These are phyloP conservation scores for Chenopodium formosanum DNA, from an alignment of 148 eudicot species.

Conservation along the genomic window DNA sequence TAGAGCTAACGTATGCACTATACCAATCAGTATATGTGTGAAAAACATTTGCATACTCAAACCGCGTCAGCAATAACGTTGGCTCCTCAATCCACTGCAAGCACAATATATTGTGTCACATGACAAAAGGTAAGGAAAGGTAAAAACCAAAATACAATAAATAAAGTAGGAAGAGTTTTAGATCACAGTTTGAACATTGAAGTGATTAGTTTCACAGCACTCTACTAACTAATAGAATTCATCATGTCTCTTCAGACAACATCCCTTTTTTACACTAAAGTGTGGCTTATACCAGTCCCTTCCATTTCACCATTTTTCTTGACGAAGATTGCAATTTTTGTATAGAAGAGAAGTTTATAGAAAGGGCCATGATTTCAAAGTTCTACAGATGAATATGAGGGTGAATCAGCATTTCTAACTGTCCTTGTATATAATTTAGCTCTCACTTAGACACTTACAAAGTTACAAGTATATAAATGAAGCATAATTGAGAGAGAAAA, in stretches of 20 bases:
- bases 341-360: background rate
- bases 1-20: slow-evolving; percentile 81
- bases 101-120: background rate
- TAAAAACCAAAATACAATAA: background rate
- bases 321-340: background rate
- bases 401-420: background rate
- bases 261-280: background rate
- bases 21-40: slow-evolving; percentile 98
- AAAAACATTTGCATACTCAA: slow-evolving; percentile 90
- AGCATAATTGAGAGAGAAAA: too few species aligned
- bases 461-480: too few species aligned
- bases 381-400: background rate
- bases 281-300: background rate
- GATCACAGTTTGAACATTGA: background rate
- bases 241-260: background rate
- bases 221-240: background rate
- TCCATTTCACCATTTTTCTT: background rate
- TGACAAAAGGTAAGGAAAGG: background rate
- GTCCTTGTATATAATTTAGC: background rate
- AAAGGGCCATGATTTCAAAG: background rate
- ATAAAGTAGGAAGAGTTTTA: background rate
- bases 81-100: slow-evolving; percentile 98
- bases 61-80: slow-evolving; percentile 78
- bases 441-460: too few species aligned
- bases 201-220: background rate